Evolutionary conservation across 1,284 basidiomycete species (phyloP).

Genomic region (Sphaerobolus stellatus): DNA sequence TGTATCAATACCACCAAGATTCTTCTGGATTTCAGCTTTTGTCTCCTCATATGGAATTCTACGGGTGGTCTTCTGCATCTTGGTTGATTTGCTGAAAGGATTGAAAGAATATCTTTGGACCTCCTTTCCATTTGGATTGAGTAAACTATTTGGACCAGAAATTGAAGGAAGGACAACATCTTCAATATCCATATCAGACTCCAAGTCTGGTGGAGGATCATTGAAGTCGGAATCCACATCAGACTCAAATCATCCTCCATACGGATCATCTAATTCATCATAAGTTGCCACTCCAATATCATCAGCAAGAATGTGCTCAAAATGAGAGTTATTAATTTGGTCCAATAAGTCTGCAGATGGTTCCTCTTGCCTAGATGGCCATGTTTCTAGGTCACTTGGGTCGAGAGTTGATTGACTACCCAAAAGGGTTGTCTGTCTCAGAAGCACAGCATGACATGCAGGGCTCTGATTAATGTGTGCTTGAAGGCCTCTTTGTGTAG

Average conservation of each 20-base stretch:
- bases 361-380: not conserved
- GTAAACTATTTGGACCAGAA: not conserved
- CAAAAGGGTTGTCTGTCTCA: not conserved
- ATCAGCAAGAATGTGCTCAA: too few relatives aligned
- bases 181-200: not conserved
- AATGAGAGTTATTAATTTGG: not conserved
- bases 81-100: not conserved
- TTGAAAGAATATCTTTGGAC: not conserved
- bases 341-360: not conserved
- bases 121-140: not conserved
- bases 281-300: too few relatives aligned
- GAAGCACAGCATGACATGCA: not conserved
- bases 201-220: not conserved
- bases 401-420: not conserved
- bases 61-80: not conserved
- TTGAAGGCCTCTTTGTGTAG: not conserved
- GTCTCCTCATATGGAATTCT: not conserved
- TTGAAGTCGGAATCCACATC: not conserved
- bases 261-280: too few relatives aligned
- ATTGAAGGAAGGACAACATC: not conserved
- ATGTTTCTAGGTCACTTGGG: not conserved
- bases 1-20: not conserved
- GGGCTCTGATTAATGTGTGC: not conserved
- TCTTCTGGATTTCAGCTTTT: not conserved
- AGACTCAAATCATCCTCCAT: too few relatives aligned